Conservation (phyloP, 2,329 filamentous ascomycete genomes). For the Fusarium oxysporum region DNA sequence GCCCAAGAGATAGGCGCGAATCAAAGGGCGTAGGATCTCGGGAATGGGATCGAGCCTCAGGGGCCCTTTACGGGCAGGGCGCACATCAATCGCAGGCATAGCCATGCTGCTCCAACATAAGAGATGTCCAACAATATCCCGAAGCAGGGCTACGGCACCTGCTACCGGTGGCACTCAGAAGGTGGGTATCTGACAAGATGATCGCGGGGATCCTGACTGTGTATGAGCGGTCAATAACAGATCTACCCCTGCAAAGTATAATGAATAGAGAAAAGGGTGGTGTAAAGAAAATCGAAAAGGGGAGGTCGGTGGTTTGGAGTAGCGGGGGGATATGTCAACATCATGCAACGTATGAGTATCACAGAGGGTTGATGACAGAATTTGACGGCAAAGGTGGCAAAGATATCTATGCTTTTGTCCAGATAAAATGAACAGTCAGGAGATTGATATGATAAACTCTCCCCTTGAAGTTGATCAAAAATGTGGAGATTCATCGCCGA, state of each 20-base stretch:
- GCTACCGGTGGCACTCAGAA: slow-evolving; percentile 31
- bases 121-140: slow-evolving; percentile 8
- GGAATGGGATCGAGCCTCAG: slow-evolving; percentile 55
- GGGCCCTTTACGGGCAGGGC: slow-evolving; percentile 32
- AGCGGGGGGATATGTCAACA: slow-evolving; percentile 28
- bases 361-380: slow-evolving; percentile 13
- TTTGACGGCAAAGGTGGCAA: slow-evolving; percentile 10
- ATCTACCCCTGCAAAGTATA: slow-evolving; percentile 34
- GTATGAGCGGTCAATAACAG: slow-evolving; percentile 34
- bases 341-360: slow-evolving; percentile 35
- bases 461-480: slow-evolving; percentile 9
- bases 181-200: slow-evolving; percentile 31
- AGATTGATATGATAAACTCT: slow-evolving; percentile 9
- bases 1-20: slow-evolving; percentile 70
- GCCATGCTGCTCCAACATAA: slow-evolving; percentile 27
- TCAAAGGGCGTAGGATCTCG: slow-evolving; percentile 63
- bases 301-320: slow-evolving; percentile 20
- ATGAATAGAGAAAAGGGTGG: slow-evolving; percentile 33
- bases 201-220: slow-evolving; percentile 37
- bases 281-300: slow-evolving; percentile 30
- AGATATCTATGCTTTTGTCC: slow-evolving; percentile 13
- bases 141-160: slow-evolving; percentile 41
- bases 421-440: slow-evolving; percentile 13
- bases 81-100: slow-evolving; percentile 32
- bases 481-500: slow-evolving; percentile 23